phyloP scores from a whole-genome alignment of 1,139 yeast species.

The Candida sp. region DNA sequence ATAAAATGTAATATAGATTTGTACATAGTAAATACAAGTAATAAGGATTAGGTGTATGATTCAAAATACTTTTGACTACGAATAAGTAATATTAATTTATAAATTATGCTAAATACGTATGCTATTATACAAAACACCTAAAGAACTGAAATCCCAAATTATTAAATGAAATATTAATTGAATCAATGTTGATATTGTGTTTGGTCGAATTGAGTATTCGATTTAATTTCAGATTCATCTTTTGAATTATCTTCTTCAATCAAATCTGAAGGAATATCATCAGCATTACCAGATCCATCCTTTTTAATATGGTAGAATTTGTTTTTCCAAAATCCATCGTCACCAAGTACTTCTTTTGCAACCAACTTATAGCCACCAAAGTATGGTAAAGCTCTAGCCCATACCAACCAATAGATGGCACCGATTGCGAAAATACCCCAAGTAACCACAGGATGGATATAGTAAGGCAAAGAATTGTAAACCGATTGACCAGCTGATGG shows the following conservation, averaged over 20 bases:
- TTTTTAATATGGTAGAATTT: slow-evolving; percentile 45
- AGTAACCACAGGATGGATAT: slow-evolving; percentile 79
- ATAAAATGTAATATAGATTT: neutral
- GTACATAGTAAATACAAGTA: slow-evolving; percentile 1
- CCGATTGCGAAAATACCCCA: slow-evolving; percentile 78
- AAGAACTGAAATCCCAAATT: neutral
- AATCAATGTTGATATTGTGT: no score
- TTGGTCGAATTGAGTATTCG: neutral
- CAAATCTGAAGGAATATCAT: slow-evolving; percentile 2
- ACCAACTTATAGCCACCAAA: slow-evolving; percentile 56
- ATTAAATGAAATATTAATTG: no score
- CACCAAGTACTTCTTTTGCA: slow-evolving; percentile 60
- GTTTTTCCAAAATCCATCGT: slow-evolving; percentile 74
- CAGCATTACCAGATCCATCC: slow-evolving; percentile 10
- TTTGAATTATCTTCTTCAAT: slow-evolving; percentile 7
- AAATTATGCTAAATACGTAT: neutral
- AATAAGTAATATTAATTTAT: no score
- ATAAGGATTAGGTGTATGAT: neutral
- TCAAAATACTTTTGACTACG: no score
- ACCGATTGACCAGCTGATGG: slow-evolving; percentile 66
- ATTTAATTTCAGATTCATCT: slow-evolving; percentile 1
- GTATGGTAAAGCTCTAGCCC: slow-evolving; percentile 61
- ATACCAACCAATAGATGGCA: slow-evolving; percentile 64
- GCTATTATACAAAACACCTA: neutral
- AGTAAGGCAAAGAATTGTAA: slow-evolving; percentile 68